Base-by-base conservation (phyloP, 1,139 yeast species). In the Saccharomyces hybrid region DNA sequence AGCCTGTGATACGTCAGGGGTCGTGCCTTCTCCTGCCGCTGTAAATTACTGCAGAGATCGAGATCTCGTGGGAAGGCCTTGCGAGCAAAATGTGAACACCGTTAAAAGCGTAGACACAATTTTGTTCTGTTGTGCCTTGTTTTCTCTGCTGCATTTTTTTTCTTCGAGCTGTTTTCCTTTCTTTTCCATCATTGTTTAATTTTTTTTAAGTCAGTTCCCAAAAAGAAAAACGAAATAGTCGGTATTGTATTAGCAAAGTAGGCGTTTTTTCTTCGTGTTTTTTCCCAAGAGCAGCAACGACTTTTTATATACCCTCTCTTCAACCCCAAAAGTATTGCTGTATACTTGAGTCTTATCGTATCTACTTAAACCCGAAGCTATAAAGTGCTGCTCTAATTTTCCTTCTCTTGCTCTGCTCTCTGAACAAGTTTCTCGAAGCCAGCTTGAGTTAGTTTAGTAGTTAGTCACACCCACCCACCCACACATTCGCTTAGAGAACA, bases 381-480 rank as follows among this genome's bases (percentile, higher is more conserved):
- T 38, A 38, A 38, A 16, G 13, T 4, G 9, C 9, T 11, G 42
- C 42, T 38, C 25, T 16, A 16, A 38, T 14, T 38, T 38, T 38
- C 2, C 23, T 38, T 16, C 25, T 38, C 9, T 38, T 16, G 6
- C 5, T 38, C 42, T 19, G 23, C 23, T 19, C 23, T 19, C 23
- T 19, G 23, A 19, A 19, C 23, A 19, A 19, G 23, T 38, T 38
- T 16, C 25, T 8, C 25, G 11, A 16, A 7, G 11, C 23, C 42
- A 11, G 3, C 5, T 38, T 8, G 25, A 38, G 6, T 3, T 38
- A 38, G 42, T 38, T 38, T 3, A 8, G 11, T 16, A 38, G 13
- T 38, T 38, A 14, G 42, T 38, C 42, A 38, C 42, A 38, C 42
- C 42, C 42, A 38, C 42, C 42, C 42, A 38, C 42, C 42, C 42